Conservation (phyloP, 495 filamentous ascomycete genomes). For the Echria macrotheca region DNA sequence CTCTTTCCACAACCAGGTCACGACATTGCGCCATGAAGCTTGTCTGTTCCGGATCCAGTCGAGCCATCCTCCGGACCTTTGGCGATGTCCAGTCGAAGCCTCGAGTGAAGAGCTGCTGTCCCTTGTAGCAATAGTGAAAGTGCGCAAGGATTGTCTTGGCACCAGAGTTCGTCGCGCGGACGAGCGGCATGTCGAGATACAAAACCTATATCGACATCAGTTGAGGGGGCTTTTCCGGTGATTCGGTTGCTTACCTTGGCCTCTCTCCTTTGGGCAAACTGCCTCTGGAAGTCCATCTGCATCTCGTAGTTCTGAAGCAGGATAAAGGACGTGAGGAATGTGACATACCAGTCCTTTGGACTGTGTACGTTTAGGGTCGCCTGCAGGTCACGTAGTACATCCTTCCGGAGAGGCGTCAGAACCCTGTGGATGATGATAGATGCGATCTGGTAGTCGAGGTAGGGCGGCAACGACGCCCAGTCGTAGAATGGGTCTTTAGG, state of each 20-base stretch:
- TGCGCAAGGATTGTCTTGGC: slow-evolving; percentile 40
- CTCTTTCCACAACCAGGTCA: slow-evolving; percentile 22
- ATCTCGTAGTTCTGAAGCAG: slow-evolving; percentile 40
- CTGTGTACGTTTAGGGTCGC: slow-evolving; percentile 27
- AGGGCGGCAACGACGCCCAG: slow-evolving; percentile 31
- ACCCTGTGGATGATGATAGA: slow-evolving; percentile 36
- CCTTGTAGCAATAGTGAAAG: slow-evolving; percentile 39
- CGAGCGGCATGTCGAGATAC: slow-evolving; percentile 36
- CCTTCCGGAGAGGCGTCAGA: slow-evolving; percentile 26
- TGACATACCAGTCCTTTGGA: slow-evolving; percentile 32
- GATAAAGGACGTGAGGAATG: slow-evolving; percentile 33
- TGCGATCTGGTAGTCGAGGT: slow-evolving; percentile 35
- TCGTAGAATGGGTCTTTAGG: slow-evolving; percentile 28
- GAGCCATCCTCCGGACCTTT: slow-evolving; percentile 29
- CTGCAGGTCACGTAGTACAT: slow-evolving; percentile 29
- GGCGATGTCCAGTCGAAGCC: slow-evolving; percentile 30
- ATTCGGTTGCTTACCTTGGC: slow-evolving; percentile 21
- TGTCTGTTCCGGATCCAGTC: slow-evolving; percentile 29
- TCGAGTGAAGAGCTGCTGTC: slow-evolving; percentile 28
- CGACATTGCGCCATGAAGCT: slow-evolving; percentile 30
- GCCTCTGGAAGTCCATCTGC: slow-evolving; percentile 28
- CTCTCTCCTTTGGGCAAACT: slow-evolving; percentile 27
- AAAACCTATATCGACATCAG: slow-evolving; percentile 17
- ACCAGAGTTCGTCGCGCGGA: slow-evolving; percentile 36
- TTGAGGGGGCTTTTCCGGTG: too few relatives aligned